Base-by-base conservation (phyloP, 495 filamentous ascomycete species). In the Penicillium soppii region DNA sequence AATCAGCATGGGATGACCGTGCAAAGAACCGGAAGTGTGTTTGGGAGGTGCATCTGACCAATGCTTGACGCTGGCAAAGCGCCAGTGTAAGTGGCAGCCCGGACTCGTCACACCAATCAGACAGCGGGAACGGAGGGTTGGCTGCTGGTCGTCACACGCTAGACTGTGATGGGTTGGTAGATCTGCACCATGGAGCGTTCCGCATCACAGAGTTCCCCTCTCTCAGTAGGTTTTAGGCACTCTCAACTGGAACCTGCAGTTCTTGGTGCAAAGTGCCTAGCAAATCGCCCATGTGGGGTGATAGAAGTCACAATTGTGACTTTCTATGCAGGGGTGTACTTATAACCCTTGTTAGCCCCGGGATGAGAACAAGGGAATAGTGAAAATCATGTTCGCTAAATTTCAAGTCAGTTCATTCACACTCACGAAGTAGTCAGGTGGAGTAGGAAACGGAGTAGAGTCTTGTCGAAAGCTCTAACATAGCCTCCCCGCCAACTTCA, bases 121-220 rank as follows among this genome's bases (percentile, higher is more conserved):
- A 54, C 33, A 53, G 16, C 53, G 33, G 35, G 57, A 43, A 38
- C 42, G 21, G 46, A 42, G 38, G 46, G 37, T 60, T 38, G 62
- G 55, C 63, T 52, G 58, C 47, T 43, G 54, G 59, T 59, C 67
- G 51, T 75, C 72, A 75, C 72, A 73, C 70, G 56, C 70, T 74
- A 73, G 58, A 29, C 53, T 29, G 63, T 74, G 69, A 71, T 65
- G 58, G 53, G 41, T 42, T 45, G 50, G 48, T 41, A 43, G 68
- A 70, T 69, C 70, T 70, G 70, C 70, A 72, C 47, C 37, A 57
- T n/a, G n/a, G n/a, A n/a, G 13, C 23, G 37, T 39, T 55, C 50
- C 50, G 41, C 61, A 59, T 52, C 59, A 62, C 59, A 45, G 43
- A 41, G 46, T 35, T 40, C 21, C 33, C 45, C 27, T 35, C 52